These are phyloP conservation scores for Cladobotryum protrusum DNA, from an alignment of 2,329 filamentous ascomycete species.

Conservation along the genomic window DNA sequence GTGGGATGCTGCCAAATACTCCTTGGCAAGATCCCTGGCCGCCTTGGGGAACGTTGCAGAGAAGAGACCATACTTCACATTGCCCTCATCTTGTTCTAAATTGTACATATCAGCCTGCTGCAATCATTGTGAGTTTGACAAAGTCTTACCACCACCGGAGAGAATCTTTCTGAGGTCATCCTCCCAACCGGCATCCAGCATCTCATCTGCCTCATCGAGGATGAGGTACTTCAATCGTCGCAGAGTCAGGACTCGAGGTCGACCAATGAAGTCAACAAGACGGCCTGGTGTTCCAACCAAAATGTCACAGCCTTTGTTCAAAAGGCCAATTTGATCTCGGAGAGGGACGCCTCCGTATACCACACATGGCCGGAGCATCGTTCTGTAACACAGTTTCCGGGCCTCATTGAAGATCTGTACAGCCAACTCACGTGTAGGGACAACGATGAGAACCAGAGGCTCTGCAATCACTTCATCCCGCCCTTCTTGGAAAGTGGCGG, in stretches of 20 bases:
- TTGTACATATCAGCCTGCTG: not conserved
- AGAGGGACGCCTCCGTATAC: constrained; percentile 77
- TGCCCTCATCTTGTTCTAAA: constrained; percentile 67
- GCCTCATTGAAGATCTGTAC: constrained; percentile 95
- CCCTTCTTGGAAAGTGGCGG: constrained; percentile 46
- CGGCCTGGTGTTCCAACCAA: constrained; percentile 85
- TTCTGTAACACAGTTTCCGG: constrained; percentile 86
- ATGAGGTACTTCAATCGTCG: constrained; percentile 72
- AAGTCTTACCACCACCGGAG: constrained; percentile 65
- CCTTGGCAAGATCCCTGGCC: constrained; percentile 68
- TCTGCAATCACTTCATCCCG: constrained; percentile 60
- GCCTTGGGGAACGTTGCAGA: constrained; percentile 87
- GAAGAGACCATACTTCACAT: constrained; percentile 72
- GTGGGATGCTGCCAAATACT: constrained; percentile 67
- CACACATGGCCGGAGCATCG: constrained; percentile 87
- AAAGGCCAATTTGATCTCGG: constrained; percentile 62
- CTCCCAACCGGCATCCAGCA: constrained; percentile 75
- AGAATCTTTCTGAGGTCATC: constrained; percentile 70
- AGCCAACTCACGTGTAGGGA: constrained; percentile 82
- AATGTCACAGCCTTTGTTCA: constrained; percentile 81
- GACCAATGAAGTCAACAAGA: constrained; percentile 74
- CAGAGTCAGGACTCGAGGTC: constrained; percentile 62
- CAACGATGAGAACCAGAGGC: constrained; percentile 79
- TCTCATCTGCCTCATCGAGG: constrained; percentile 93
- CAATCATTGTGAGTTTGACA: not conserved